Base-by-base conservation (phyloP, 441 rosid genomes). In the Populus hybrid region DNA sequence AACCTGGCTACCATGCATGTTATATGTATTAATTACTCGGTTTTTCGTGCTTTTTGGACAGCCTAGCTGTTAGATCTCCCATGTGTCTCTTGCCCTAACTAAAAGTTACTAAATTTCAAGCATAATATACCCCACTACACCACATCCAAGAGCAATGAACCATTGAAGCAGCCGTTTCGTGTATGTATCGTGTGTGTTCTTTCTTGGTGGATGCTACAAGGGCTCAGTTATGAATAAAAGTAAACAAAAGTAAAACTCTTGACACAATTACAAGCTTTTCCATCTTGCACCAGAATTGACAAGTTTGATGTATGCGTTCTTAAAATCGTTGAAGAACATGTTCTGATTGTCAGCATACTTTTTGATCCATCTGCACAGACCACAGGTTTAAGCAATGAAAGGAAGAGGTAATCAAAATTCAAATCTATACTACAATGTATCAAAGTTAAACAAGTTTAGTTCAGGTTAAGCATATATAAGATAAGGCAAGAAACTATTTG, bases 221-320 rank as follows among this genome's bases (percentile, higher is more conserved):
- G 57, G 20, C 57, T 5, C 57, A 14, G 20, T 46, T 12, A 14
- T 3, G 20, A 46, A 46, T 46, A 14, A 0, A 46, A 46, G 10
- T 21, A 67, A 6, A 24, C 46, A 23, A 63, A 70, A 28, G 40
- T 10, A 42, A 3, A 46, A 10, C 18, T n/a, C 24, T 65, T 34
- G 32, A 50, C 50, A n/a, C 10, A 50, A 34, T 89, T 87, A 91
- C 81, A 84, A 69, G 80, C 69, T 83, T 82, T 85, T 90, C 96
- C 93, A 93, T 74, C 81, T 87, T 64, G 94, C 99, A 75, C 97
- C 96, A 30, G 90, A 87, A 81, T 90, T 92, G 70, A 89, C 93
- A 30, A 95, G 89, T 87, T 93, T 95, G 75, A 85, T 64, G 75
- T 93, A 95, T 11, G 98, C 95, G 34, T 82, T 81, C 82, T 86